Percentiles rank a stretch among this genome's conserved stretches.
Evolutionary conservation across 1,284 basidiomycete species (phyloP).

Genomic region (Clitocybe nebularis): DNA sequence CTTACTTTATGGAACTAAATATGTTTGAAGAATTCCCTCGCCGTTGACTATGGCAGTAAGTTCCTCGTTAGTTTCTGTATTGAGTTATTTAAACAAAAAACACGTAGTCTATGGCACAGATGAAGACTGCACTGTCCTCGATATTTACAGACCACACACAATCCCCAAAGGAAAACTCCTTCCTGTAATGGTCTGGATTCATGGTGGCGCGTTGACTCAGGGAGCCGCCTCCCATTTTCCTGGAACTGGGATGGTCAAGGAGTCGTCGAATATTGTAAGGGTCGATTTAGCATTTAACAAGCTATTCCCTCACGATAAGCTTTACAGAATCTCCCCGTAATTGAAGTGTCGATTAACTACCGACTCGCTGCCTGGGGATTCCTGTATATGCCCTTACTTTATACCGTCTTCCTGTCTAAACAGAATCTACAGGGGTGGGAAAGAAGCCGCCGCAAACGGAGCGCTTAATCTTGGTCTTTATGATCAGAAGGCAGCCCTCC

Average conservation of each 20-base stretch:
- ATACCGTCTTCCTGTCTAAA: not conserved
- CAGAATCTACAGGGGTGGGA: slow-evolving; percentile 23
- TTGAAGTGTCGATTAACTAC: slow-evolving; percentile 18
- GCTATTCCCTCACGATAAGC: not conserved
- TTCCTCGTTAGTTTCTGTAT: not conserved
- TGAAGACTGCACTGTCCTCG: slow-evolving; percentile 2
- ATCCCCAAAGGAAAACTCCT: slow-evolving; percentile 10
- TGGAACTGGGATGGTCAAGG: slow-evolving; percentile 16
- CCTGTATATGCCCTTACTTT: slow-evolving; percentile 12
- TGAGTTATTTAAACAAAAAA: not conserved
- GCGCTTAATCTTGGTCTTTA: slow-evolving; percentile 34
- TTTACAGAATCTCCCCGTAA: slow-evolving; percentile 13
- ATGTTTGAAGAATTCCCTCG: not conserved
- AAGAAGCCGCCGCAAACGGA: slow-evolving; percentile 25
- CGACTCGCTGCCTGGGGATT: slow-evolving; percentile 18
- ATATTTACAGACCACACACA: slow-evolving; percentile 13
- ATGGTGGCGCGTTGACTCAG: slow-evolving; percentile 19
- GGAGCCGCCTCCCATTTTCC: slow-evolving; percentile 17
- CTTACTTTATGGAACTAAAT: not conserved
- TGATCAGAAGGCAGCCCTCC: slow-evolving; percentile 30
- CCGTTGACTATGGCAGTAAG: not conserved
- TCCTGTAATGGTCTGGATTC: slow-evolving; percentile 24
- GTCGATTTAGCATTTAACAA: too few species aligned
- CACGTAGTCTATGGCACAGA: slow-evolving; percentile 18
- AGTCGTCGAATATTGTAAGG: slow-evolving; percentile 16